Base-by-base conservation (phyloP, 1,139 yeast species). In the Candida pseudoviswanathii region DNA sequence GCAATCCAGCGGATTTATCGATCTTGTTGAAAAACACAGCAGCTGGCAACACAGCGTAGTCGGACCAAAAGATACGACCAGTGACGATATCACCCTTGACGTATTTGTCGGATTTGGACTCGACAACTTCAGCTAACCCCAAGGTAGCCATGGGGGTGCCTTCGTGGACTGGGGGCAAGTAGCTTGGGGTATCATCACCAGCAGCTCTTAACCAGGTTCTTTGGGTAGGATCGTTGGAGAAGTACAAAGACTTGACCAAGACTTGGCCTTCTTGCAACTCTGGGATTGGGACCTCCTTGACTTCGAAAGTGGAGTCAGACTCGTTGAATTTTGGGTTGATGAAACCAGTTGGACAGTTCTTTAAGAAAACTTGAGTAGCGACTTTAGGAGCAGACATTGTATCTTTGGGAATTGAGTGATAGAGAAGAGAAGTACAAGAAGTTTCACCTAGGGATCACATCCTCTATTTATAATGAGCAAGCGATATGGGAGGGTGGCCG, bases 201-300 rank as follows among this genome's bases (percentile, higher is more conserved):
- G 65, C 70, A 50, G 71, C 72, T 51, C 70, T 72, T 45, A 84
- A 82, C 86, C 87, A 84, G 46, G 77, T 75, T 63, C 85, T 79
- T 61, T 83, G 88, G 8, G 86, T 80, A 11, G 89, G 89, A 60
- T 84, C 89, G 58, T 84, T 82, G 37, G 88, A 82, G n/a, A 84
- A 60, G 51, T 73, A 75, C 44, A 78, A 55, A 5, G 73, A 64
- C 62, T 80, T 77, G 27, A 82, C 69, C 33, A 81, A 66, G 5
- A 82, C 53, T 53, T 82, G 77, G 39, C 74, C 79, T 1, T 71
- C 74, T 50, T 70, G 58, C 47, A 81, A 59, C 9, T 50, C 56
- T 11, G 52, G 51, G 4, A 51, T 45, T 8, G 54, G 45, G n/a
- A 47, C 52, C 27, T 53, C 44, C 26, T 48, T 54, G 16, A 61